phyloP scores from a whole-genome alignment of 176 grass and related monocot species.

The Phragmites australis region DNA sequence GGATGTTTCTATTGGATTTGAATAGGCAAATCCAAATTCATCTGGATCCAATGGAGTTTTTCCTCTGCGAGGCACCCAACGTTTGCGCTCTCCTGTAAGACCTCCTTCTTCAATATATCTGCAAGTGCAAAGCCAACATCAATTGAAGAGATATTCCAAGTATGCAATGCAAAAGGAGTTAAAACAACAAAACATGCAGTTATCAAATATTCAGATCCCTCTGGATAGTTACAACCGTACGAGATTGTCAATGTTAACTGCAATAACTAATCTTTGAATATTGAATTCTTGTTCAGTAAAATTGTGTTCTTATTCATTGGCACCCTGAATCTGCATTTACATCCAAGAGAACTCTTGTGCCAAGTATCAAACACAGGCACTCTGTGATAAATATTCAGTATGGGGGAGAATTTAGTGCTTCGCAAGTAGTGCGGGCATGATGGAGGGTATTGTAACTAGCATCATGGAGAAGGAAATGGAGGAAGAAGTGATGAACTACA shows the following conservation, averaged over 20 bases:
- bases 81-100: constrained; percentile 94
- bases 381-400: constrained; percentile 2
- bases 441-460: neutral
- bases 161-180: constrained; percentile 7
- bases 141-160: constrained; percentile 4
- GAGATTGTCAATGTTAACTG: neutral
- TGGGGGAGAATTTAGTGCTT: neutral
- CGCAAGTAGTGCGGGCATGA: neutral
- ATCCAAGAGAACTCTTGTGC: neutral
- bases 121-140: constrained; percentile 27
- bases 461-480: neutral
- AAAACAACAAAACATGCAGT: constrained; percentile 1
- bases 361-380: neutral
- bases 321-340: neutral
- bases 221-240: neutral
- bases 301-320: constrained; percentile 19
- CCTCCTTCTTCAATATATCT: constrained; percentile 97
- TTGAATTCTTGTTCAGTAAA: neutral
- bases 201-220: constrained; percentile 11
- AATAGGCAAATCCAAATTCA: constrained; percentile 94
- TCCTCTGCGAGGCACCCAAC: constrained; percentile 93
- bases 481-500: neutral
- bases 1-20: constrained; percentile 79
- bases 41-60: constrained; percentile 93
- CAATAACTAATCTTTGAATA: constrained; percentile 9